Base-by-base conservation (phyloP, 2,329 filamentous ascomycete genomes). In the Colletotrichum tamarilloi region DNA sequence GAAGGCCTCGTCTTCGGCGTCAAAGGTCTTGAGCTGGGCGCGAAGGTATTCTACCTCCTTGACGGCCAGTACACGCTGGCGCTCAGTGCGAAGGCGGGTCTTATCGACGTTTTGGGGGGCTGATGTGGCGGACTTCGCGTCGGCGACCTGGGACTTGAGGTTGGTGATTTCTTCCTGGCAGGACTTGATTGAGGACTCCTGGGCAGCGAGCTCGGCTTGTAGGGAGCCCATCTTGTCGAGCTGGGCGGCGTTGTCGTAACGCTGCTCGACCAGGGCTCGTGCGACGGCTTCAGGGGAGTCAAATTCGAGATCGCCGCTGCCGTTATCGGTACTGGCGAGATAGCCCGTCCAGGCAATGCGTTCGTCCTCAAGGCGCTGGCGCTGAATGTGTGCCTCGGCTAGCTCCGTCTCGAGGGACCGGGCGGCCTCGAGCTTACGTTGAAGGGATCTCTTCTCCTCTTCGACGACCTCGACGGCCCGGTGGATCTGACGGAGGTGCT, bases 21-120 rank as follows among this genome's bases (percentile, higher is more conserved):
- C 94, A 73, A 97, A 93, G 0, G 94, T 93, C 83, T 95, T 95
- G 67, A 98, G 88, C 82, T 99, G 97, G 0, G 95, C 96, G 26
- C 97, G 93, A 7, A 99, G 88, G 80, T 97, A 98, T 77, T 98
- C 95, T 0, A 97, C 94, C 81, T 99, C 97, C 80, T 98, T 98
- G 28, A 95, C 88, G 0, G 95, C 95, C 8, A 99, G 88, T 1
- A 89, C 90, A 71, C 94, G 93, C 80, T 98, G 96, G 72, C 97
- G 89, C 78, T 99, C 96, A 0, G 98, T 85, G 38, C 97, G 90
- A 66, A 93, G 85, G 56, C 91, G 92, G 1, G 90, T 88, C 82
- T 95, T 93, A 78, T 94, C 93, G 19, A 87, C 85, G 24, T 84
- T 87, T 5, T 86, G 83, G 5, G 81, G 83, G 4, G 81, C 85